Conservation (phyloP, 768 basidiomycete genomes). For the Pulveroboletus sp. region DNA sequence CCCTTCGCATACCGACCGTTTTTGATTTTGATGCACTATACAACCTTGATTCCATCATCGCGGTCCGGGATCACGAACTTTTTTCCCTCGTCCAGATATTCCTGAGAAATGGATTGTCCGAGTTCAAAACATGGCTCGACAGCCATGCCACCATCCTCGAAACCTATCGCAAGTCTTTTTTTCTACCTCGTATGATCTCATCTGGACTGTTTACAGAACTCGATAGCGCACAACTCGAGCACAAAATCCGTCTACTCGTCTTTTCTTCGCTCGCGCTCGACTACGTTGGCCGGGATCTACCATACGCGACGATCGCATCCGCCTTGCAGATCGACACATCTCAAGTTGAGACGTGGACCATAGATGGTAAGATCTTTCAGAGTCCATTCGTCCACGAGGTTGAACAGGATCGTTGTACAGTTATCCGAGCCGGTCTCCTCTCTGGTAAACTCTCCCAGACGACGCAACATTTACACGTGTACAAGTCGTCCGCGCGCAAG, state of each 20-base stretch:
- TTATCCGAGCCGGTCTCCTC: slow-evolving; percentile 76
- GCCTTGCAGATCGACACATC: slow-evolving; percentile 60
- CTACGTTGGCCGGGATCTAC: slow-evolving; percentile 69
- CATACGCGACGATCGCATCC: slow-evolving; percentile 68
- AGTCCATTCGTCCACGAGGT: background rate
- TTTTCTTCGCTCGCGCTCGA: slow-evolving; percentile 77
- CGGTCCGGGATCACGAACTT: slow-evolving; percentile 64
- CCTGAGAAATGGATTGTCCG: slow-evolving; percentile 57
- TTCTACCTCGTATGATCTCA: background rate
- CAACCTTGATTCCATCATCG: slow-evolving; percentile 69
- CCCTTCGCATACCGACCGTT: slow-evolving; percentile 60
- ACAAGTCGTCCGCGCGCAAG: slow-evolving; percentile 68
- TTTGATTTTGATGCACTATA: slow-evolving; percentile 84
- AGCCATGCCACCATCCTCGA: slow-evolving; percentile 48
- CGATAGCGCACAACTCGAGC: slow-evolving; percentile 57
- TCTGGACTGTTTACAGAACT: slow-evolving; percentile 40
- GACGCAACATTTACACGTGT: slow-evolving; percentile 67
- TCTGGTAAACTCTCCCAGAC: slow-evolving; percentile 85
- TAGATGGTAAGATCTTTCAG: slow-evolving; percentile 75
- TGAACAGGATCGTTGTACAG: slow-evolving; percentile 35
- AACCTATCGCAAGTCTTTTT: slow-evolving; percentile 51
- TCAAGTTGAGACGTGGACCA: slow-evolving; percentile 84
- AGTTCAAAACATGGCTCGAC: slow-evolving; percentile 61
- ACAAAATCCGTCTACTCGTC: slow-evolving; percentile 76
- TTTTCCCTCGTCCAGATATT: slow-evolving; percentile 78